Percentiles rank a stretch among this genome's conserved stretches.
Evolutionary conservation across 495 filamentous ascomycete genomes (phyloP).

Genomic region (Pyrenula aspistea): DNA sequence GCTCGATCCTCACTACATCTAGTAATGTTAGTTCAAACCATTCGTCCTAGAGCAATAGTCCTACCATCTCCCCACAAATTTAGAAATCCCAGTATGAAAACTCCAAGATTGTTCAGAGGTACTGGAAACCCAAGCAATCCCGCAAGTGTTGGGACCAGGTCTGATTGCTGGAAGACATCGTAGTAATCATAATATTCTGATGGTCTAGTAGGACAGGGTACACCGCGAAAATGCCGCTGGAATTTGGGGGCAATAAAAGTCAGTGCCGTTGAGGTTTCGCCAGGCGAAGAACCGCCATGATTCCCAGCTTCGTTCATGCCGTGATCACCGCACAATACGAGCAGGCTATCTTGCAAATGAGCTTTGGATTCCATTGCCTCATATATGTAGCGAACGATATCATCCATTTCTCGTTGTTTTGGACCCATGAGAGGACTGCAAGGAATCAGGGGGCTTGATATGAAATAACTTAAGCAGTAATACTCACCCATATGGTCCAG

Average conservation of each 20-base stretch:
- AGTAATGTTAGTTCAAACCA: too few relatives aligned
- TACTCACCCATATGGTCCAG: slow-evolving; percentile 68
- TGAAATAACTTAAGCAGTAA: neutral
- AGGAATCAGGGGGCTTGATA: slow-evolving; percentile 9
- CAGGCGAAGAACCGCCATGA: slow-evolving; percentile 83
- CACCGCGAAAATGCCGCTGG: slow-evolving; percentile 32
- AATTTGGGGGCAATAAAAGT: slow-evolving; percentile 88
- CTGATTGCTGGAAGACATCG: slow-evolving; percentile 74
- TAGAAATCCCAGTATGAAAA: slow-evolving; percentile 71
- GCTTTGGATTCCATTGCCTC: slow-evolving; percentile 53
- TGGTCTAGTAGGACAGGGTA: slow-evolving; percentile 28
- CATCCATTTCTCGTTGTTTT: slow-evolving; percentile 94
- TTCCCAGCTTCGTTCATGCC: slow-evolving; percentile 99
- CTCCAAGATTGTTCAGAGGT: slow-evolving; percentile 83
- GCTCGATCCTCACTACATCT: neutral
- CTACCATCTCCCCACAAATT: slow-evolving; percentile 55
- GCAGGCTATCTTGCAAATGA: slow-evolving; percentile 65
- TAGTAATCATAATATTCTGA: slow-evolving; percentile 64
- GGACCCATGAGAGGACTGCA: slow-evolving; percentile 73
- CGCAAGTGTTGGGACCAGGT: slow-evolving; percentile 83
- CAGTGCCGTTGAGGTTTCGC: slow-evolving; percentile 87
- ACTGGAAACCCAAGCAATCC: slow-evolving; percentile 79
- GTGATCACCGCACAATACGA: slow-evolving; percentile 87
- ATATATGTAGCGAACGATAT: slow-evolving; percentile 64
- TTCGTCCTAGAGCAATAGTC: too few relatives aligned